A percentile compares a stretch with the other conserved stretches of the same genome.
phyloP scores from a whole-genome alignment of 2,329 filamentous ascomycete species.

The Geosmithia morbida region DNA sequence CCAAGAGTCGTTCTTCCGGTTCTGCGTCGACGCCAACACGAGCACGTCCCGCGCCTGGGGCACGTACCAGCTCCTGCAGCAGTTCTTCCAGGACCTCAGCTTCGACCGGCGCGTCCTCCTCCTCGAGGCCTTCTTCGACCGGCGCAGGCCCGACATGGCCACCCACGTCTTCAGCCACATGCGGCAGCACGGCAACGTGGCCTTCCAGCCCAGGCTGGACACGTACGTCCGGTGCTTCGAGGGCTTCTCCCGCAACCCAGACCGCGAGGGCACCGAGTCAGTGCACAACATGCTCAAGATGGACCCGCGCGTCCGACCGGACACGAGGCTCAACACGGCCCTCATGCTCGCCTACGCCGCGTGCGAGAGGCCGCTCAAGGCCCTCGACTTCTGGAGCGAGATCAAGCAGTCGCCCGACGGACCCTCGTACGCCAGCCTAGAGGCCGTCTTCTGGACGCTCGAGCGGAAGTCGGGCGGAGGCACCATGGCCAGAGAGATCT shows the following conservation, averaged over 20 bases:
- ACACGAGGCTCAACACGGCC: slow-evolving; percentile 65
- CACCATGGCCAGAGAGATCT: slow-evolving; percentile 50
- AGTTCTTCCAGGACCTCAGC: slow-evolving; percentile 53
- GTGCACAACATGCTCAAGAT: slow-evolving; percentile 92
- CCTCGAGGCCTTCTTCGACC: slow-evolving; percentile 71
- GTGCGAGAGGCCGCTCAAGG: slow-evolving; percentile 49
- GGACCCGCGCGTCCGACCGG: slow-evolving; percentile 65
- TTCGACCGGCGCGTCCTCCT: slow-evolving; percentile 50
- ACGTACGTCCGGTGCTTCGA: slow-evolving; percentile 70
- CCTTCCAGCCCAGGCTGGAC: slow-evolving; percentile 52
- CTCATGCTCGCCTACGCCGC: slow-evolving; percentile 76
- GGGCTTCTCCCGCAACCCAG: slow-evolving; percentile 47
- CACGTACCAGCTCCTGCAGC: slow-evolving; percentile 49
- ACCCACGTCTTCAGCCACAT: slow-evolving; percentile 83
- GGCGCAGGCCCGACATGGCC: slow-evolving; percentile 71
- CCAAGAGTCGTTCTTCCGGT: slow-evolving; percentile 49
- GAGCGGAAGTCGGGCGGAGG: slow-evolving; percentile 46
- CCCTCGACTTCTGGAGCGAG: slow-evolving; percentile 69
- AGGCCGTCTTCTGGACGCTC: slow-evolving; percentile 68
- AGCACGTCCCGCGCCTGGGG: slow-evolving; percentile 52
- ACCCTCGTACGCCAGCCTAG: slow-evolving; percentile 66
- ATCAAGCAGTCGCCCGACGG: slow-evolving; percentile 78
- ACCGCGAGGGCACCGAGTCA: slow-evolving; percentile 49
- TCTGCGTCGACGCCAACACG: slow-evolving; percentile 46
- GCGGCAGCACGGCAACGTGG: slow-evolving; percentile 56